Percentiles rank a stretch among this genome's conserved stretches.
Evolutionary conservation across 140 eudicot genomes (phyloP).

Genomic region (Senecio squalidus): DNA sequence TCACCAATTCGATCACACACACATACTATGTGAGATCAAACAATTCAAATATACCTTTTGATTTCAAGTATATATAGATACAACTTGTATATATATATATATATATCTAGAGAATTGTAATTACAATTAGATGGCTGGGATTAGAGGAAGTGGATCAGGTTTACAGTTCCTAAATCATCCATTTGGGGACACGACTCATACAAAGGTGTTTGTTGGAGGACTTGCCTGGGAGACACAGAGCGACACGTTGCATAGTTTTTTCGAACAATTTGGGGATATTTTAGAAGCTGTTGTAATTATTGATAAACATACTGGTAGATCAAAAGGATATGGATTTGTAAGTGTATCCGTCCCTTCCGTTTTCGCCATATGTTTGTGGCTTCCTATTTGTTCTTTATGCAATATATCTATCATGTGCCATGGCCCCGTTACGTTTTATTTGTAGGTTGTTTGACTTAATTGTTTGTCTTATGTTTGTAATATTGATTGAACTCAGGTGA

Average conservation of each 20-base stretch:
- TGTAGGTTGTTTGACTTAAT: conserved; percentile 1
- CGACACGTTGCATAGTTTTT: conserved; percentile 48
- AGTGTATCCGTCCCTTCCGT: conserved; percentile 16
- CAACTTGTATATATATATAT: too few relatives aligned
- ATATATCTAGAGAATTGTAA: too few relatives aligned
- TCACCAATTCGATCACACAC: too few relatives aligned
- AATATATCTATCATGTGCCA: too few relatives aligned
- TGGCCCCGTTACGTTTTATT: background rate
- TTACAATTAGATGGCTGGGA: conserved; percentile 58
- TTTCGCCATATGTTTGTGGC: background rate
- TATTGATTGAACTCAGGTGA: conserved; percentile 43
- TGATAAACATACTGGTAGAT: conserved; percentile 59
- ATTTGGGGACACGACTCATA: conserved; percentile 55
- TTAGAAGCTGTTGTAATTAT: conserved; percentile 68
- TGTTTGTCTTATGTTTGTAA: background rate
- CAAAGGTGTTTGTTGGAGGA: conserved; percentile 72
- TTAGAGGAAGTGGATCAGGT: conserved; percentile 48
- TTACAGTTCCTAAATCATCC: conserved; percentile 36
- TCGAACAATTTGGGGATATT: conserved; percentile 69
- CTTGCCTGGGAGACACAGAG: conserved; percentile 76
- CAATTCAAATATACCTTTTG: too few relatives aligned
- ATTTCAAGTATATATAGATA: too few relatives aligned
- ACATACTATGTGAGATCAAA: too few relatives aligned
- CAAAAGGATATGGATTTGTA: conserved; percentile 77
- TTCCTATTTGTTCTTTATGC: background rate